A percentile compares a stretch with the other conserved stretches of the same genome.
Conservation (phyloP, 371 early-diverging fungal species). For the Mortierella polycephala region DNA sequence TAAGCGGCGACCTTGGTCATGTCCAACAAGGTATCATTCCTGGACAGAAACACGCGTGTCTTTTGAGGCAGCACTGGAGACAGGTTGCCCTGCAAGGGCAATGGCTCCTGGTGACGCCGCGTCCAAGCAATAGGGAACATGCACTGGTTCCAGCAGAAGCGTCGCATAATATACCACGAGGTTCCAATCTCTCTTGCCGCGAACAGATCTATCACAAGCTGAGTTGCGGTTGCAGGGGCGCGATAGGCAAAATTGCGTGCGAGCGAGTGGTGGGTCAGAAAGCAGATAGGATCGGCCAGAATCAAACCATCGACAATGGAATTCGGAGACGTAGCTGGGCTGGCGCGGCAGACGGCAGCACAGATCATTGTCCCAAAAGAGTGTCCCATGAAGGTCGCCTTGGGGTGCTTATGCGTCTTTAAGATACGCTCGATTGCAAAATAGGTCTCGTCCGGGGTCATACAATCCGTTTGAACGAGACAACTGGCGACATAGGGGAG, state of each 20-base stretch:
- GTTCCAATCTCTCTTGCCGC: slow-evolving; percentile 77
- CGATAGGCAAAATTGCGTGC: slow-evolving; percentile 78
- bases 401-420: slow-evolving; percentile 59
- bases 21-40: slow-evolving; percentile 41
- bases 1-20: slow-evolving; percentile 37
- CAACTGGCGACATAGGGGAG: slow-evolving; percentile 78
- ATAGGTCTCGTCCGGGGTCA: slow-evolving; percentile 69
- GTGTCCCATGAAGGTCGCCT: slow-evolving; percentile 76
- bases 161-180: slow-evolving; percentile 71
- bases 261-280: slow-evolving; percentile 74
- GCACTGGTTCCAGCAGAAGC: slow-evolving; percentile 75
- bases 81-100: slow-evolving; percentile 25
- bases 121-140: slow-evolving; percentile 53
- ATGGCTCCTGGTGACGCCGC: slow-evolving; percentile 11
- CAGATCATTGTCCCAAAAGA: slow-evolving; percentile 75
- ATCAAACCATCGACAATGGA: slow-evolving; percentile 64
- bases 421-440: slow-evolving; percentile 72
- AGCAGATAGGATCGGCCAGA: slow-evolving; percentile 76
- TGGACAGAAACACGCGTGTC: slow-evolving; percentile 50
- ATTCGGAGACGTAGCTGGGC: slow-evolving; percentile 55
- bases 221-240: slow-evolving; percentile 67
- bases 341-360: slow-evolving; percentile 63
- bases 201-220: slow-evolving; percentile 72
- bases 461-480: slow-evolving; percentile 61
- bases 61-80: slow-evolving; percentile 41